Evolutionary conservation across 2,329 filamentous ascomycete genomes (phyloP).

Genomic region (Penicillium sp.): DNA sequence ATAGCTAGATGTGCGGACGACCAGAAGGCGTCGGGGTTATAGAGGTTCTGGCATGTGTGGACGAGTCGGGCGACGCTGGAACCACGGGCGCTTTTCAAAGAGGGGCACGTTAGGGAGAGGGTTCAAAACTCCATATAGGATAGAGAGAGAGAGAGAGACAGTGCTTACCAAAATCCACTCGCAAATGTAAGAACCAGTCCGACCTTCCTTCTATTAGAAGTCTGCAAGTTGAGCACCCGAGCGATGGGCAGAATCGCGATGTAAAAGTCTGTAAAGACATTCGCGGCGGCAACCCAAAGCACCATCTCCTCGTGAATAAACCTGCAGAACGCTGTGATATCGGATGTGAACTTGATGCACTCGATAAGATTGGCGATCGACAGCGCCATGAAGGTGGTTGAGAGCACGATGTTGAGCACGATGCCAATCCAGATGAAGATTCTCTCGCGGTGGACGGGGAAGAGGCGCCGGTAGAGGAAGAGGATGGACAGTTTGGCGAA

Average conservation of each 20-base stretch:
- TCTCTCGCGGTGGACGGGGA: background rate
- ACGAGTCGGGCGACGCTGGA: background rate
- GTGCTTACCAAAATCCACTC: background rate
- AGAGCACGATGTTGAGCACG: background rate
- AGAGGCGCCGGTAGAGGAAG: background rate
- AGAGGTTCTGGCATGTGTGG: background rate
- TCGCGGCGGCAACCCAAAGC: background rate
- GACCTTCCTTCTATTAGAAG: background rate
- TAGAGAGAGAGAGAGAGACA: background rate
- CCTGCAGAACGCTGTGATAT: background rate
- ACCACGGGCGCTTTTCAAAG: background rate
- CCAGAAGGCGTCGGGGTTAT: background rate
- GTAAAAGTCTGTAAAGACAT: background rate
- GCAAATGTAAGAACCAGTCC: background rate
- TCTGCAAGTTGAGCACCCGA: background rate
- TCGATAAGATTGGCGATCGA: background rate
- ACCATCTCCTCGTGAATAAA: background rate
- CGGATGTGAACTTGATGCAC: background rate
- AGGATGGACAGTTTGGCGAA: slow-evolving; percentile 1
- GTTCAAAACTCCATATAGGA: background rate
- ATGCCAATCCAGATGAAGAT: background rate
- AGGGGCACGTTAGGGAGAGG: background rate
- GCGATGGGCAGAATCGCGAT: background rate
- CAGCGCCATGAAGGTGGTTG: background rate
- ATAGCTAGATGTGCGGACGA: background rate